Base-by-base conservation (phyloP, 768 basidiomycete genomes). In the Lentinula aciculospora region DNA sequence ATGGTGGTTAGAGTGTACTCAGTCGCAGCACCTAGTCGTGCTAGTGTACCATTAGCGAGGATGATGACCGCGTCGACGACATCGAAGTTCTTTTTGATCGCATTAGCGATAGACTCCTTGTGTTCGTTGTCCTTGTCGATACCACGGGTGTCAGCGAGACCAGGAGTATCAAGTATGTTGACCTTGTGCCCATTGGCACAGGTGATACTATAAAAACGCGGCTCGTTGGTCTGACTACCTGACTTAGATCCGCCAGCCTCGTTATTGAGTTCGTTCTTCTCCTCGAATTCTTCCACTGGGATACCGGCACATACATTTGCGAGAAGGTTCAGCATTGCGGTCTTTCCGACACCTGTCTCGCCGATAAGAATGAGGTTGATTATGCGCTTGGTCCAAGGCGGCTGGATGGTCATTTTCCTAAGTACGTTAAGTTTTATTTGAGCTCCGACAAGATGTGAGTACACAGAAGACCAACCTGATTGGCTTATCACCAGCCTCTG, bases 121-220 rank as follows among this genome's bases (percentile, higher is more conserved):
- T 68, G 68, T 13, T 57, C 44, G 13, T 63, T 59, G 45, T 69
- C 68, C 31, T 67, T 58, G 12, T 61, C 60, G 8, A 67, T 45
- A 27, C 68, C 68, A 23, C 68, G 66, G 6, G 68, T 69, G 46
- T 69, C 68, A 17, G 59, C 65, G 8, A 69, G 65, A 8, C 68
- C 68, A 28, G 68, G 68, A 15, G 68, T 68, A 49, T 69, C 68
- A 13, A 69, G 62, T 31, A 69, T 62, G 27, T 64, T 62, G 7
- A 69, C 46, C n/a, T 28, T 56, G 32, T 53, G 12, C 46, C 46
- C 46, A 29, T 48, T 48, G 28, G 46, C 46, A 19, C 25, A 54
- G 27, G 39, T 34, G 19, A 53, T 53, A 21, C 17, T 21, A 7
- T 53, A 53, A 15, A 53, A 27, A 15, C n/a, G 19, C 32, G 34